These are phyloP conservation scores for Alternaria dauci DNA, from an alignment of 2,329 filamentous ascomycete species.

Conservation along the genomic window DNA sequence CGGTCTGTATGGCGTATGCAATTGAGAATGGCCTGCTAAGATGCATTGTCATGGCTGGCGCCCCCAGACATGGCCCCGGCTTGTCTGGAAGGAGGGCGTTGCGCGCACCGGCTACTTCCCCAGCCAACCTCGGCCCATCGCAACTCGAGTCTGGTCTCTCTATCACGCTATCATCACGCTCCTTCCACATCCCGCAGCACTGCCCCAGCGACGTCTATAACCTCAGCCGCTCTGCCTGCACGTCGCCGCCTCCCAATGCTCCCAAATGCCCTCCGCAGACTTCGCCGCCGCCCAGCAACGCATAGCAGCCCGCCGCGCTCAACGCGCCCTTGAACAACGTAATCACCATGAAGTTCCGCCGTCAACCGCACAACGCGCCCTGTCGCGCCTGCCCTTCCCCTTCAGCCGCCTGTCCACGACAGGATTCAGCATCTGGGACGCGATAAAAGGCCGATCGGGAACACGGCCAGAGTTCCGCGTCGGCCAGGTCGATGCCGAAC, in stretches of 20 bases:
- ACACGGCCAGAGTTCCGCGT: conserved; percentile 89
- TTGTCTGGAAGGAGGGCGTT: conserved; percentile 2
- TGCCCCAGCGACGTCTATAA: conserved; percentile 1
- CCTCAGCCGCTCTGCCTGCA: conserved; percentile 11
- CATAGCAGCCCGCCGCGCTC: conserved; percentile 79
- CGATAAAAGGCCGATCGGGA: conserved; percentile 75
- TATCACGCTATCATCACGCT: conserved; percentile 32
- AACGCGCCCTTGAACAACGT: conserved; percentile 73
- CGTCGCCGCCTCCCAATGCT: conserved; percentile 23
- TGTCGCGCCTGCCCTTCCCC: conserved; percentile 60
- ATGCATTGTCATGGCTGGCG: background rate
- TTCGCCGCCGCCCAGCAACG: conserved; percentile 91
- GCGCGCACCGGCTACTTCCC: conserved; percentile 9
- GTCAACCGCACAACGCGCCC: conserved; percentile 52
- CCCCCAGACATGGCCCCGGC: background rate
- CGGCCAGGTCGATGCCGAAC: conserved; percentile 93
- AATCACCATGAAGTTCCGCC: conserved; percentile 53
- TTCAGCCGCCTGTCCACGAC: conserved; percentile 64
- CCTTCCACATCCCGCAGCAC: conserved; percentile 5
- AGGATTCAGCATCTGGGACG: conserved; percentile 70
- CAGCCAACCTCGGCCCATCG: conserved; percentile 41
- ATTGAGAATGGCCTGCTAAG: background rate
- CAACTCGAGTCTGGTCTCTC: conserved; percentile 17
- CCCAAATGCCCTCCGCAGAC: conserved; percentile 62
- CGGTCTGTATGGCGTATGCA: background rate